Conservation (phyloP, 305 asterid genomes). For the Solanum hybrid region DNA sequence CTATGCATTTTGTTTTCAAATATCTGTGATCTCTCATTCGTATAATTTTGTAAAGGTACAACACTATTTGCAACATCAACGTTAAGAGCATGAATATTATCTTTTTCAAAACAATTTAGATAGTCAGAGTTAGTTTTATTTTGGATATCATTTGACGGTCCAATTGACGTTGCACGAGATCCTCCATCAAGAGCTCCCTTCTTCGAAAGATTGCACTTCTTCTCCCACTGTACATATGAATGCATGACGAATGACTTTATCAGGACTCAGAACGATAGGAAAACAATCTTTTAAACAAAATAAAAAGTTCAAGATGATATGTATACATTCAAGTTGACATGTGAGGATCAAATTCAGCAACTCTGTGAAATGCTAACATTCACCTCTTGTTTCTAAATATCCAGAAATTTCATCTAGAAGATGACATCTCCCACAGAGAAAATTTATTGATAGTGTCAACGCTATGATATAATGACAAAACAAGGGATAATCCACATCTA, state of each 20-base stretch:
- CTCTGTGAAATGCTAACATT: not conserved
- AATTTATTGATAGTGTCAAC: not conserved
- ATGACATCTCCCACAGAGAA: not conserved
- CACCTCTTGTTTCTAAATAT: not conserved
- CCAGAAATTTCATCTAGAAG: not conserved
- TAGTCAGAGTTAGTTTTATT: constrained; percentile 56
- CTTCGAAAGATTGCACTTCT: constrained; percentile 49
- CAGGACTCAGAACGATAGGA: not conserved
- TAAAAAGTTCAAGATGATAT: not conserved
- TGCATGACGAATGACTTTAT: constrained; percentile 1
- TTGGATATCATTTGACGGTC: constrained; percentile 74
- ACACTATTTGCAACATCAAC: constrained; percentile 39
- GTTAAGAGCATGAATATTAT: constrained; percentile 34
- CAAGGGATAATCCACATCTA: not conserved
- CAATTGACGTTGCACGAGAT: constrained; percentile 29
- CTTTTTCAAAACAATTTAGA: constrained; percentile 46
- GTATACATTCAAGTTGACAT: not conserved
- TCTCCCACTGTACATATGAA: constrained; percentile 63
- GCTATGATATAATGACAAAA: not conserved
- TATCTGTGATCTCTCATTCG: constrained; percentile 61
- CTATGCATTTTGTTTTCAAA: constrained; percentile 30
- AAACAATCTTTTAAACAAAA: not conserved
- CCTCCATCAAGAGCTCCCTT: constrained; percentile 37
- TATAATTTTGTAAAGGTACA: constrained; percentile 75
- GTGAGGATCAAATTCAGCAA: not conserved